Percentiles rank a stretch among this genome's conserved stretches.
Evolutionary conservation across 1,284 basidiomycete species (phyloP).

Genomic region (Thecaphora thlaspeos): DNA sequence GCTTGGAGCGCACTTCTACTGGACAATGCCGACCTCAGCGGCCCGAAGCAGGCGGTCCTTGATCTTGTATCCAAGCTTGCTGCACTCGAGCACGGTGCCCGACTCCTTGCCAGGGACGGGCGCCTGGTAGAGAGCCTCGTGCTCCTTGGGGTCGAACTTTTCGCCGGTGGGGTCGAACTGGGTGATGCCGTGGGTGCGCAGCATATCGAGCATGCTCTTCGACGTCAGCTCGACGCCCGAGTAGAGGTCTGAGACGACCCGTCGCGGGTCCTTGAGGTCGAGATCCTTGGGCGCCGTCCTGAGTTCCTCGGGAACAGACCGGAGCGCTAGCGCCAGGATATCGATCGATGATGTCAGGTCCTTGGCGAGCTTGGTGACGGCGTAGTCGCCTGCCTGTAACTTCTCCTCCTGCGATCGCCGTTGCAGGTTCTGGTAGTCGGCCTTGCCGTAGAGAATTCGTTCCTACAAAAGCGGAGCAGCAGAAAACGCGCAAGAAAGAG

Average conservation of each 20-base stretch:
- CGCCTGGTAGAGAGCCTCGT: slow-evolving; percentile 92
- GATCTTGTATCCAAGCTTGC: slow-evolving; percentile 73
- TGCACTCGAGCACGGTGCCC: slow-evolving; percentile 85
- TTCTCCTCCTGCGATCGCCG: slow-evolving; percentile 86
- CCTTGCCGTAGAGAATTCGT: slow-evolving; percentile 60
- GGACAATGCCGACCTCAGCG: slow-evolving; percentile 91
- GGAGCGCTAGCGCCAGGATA: slow-evolving; percentile 81
- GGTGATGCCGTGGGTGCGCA: slow-evolving; percentile 86
- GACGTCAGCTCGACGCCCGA: slow-evolving; percentile 89
- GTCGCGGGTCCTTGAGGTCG: slow-evolving; percentile 51
- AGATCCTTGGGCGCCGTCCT: slow-evolving; percentile 53
- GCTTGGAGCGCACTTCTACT: no score
- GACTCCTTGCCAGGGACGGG: slow-evolving; percentile 82
- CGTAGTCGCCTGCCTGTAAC: slow-evolving; percentile 86
- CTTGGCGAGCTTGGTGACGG: slow-evolving; percentile 82
- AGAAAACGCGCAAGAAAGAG: no score
- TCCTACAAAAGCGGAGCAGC: no score
- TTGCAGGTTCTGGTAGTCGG: slow-evolving; percentile 92
- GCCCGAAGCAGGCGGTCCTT: slow-evolving; percentile 74
- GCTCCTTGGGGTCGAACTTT: slow-evolving; percentile 87
- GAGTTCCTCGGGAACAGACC: slow-evolving; percentile 68
- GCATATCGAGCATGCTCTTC: slow-evolving; percentile 80
- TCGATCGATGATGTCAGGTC: slow-evolving; percentile 91
- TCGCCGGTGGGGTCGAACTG: slow-evolving; percentile 89
- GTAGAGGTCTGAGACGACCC: slow-evolving; percentile 59